A percentile compares a stretch with the other conserved stretches of the same genome.
Evolutionary conservation across 78 protist species (phyloP).

Genomic region (Protostelium mycophagum): DNA sequence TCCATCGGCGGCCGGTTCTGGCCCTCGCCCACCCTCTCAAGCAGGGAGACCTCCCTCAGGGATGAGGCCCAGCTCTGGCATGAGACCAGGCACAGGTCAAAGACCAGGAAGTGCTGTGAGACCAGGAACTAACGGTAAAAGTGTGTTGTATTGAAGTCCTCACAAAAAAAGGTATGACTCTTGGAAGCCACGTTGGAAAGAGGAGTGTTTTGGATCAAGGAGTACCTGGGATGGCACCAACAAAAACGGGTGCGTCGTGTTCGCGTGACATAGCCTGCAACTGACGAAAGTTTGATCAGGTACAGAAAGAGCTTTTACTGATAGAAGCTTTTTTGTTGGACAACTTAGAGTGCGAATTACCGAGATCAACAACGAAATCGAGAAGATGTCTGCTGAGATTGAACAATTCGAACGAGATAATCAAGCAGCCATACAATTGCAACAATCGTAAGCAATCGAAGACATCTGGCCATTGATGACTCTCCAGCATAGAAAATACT

Average conservation of each 20-base stretch:
- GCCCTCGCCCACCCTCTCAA: neutral
- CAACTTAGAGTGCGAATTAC: neutral
- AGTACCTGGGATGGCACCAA: neutral
- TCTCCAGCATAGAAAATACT: neutral
- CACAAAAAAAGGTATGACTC: neutral
- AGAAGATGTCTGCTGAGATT: neutral
- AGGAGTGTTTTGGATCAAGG: neutral
- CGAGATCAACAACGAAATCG: neutral
- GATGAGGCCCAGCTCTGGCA: neutral
- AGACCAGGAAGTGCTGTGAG: neutral
- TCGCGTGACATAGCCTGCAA: neutral
- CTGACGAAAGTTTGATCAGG: too few species aligned
- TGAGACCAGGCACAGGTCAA: neutral
- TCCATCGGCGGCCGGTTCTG: neutral
- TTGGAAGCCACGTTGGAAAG: neutral
- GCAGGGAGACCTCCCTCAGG: neutral
- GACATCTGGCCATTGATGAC: neutral
- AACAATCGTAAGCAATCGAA: neutral
- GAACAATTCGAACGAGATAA: neutral
- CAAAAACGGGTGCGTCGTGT: neutral
- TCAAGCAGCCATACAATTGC: neutral
- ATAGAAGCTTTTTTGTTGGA: neutral
- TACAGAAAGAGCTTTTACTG: neutral
- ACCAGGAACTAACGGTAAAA: neutral
- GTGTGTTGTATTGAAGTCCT: neutral